Percentiles rank a stretch among this genome's conserved stretches.
These are phyloP conservation scores for Mychonastes homosphaera DNA, from an alignment of 139 green algal genomes.

Conservation along the genomic window DNA sequence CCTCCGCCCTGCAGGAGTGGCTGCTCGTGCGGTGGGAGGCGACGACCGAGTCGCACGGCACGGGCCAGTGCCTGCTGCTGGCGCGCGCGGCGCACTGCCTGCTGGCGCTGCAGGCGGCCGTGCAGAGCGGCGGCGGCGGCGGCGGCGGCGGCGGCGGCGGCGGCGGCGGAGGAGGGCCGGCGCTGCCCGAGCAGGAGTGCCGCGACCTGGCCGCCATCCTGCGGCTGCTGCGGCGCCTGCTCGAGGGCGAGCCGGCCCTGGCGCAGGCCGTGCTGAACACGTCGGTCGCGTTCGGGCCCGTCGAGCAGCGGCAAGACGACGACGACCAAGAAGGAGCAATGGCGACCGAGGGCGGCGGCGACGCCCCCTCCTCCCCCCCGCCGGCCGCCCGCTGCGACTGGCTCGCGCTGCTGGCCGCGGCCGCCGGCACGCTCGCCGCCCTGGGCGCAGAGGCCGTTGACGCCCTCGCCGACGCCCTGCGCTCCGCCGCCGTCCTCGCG, in stretches of 20 bases:
- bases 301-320: no score
- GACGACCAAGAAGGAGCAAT: no score
- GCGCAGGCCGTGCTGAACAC: slow-evolving; percentile 20
- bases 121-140: background rate
- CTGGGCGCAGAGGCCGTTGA: no score
- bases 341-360: no score
- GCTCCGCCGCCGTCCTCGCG: no score
- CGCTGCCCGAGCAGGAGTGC: no score
- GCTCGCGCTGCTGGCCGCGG: no score
- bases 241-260: slow-evolving; percentile 1
- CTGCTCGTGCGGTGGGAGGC: slow-evolving; percentile 38
- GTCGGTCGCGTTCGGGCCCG: no score
- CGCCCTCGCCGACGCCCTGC: no score
- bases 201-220: slow-evolving; percentile 18
- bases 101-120: slow-evolving; percentile 11
- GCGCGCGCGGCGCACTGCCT: slow-evolving; percentile 30
- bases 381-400: no score
- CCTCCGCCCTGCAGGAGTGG: background rate
- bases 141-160: background rate
- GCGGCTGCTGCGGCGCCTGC: slow-evolving; percentile 9
- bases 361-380: no score
- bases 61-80: slow-evolving; percentile 44
- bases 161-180: background rate
- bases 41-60: slow-evolving; percentile 12
- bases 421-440: no score